Evolutionary conservation across 75 land plant genomes (phyloP).

Genomic region (Pinus taeda): DNA sequence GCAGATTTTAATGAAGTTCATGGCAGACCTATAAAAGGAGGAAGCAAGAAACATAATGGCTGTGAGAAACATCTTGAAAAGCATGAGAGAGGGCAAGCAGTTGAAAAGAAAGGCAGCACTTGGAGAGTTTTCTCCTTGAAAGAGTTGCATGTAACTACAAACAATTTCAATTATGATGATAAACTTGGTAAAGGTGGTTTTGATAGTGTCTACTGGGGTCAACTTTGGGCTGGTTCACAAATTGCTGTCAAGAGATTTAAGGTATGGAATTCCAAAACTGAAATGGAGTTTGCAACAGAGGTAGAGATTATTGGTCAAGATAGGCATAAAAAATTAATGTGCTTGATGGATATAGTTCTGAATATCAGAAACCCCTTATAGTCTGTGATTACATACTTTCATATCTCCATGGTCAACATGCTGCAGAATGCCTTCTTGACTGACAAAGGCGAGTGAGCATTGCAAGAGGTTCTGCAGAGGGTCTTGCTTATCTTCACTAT

Average conservation of each 20-base stretch:
- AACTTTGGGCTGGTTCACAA: conserved; percentile 68
- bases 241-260: conserved; percentile 70
- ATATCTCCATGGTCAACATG: conserved; percentile 53
- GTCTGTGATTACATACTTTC: conserved; percentile 69
- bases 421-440: conserved; percentile 35
- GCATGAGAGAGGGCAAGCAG: neutral
- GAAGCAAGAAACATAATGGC: too few species aligned
- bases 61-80: too few species aligned
- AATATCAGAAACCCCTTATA: conserved; percentile 52
- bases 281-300: conserved; percentile 62
- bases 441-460: conserved; percentile 56
- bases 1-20: too few species aligned
- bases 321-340: conserved; percentile 58
- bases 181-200: conserved; percentile 79
- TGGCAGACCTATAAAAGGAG: too few species aligned
- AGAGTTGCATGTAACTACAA: conserved; percentile 71
- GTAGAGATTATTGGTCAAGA: conserved; percentile 52
- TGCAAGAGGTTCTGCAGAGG: conserved; percentile 73
- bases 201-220: conserved; percentile 83
- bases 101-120: conserved; percentile 17
- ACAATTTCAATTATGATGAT: conserved; percentile 78
- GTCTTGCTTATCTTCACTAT: conserved; percentile 70
- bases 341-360: conserved; percentile 61
- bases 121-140: conserved; percentile 69
- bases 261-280: conserved; percentile 43